phyloP scores from a whole-genome alignment of 805 yeast species.

The Grigorovia yakushimaensis region DNA sequence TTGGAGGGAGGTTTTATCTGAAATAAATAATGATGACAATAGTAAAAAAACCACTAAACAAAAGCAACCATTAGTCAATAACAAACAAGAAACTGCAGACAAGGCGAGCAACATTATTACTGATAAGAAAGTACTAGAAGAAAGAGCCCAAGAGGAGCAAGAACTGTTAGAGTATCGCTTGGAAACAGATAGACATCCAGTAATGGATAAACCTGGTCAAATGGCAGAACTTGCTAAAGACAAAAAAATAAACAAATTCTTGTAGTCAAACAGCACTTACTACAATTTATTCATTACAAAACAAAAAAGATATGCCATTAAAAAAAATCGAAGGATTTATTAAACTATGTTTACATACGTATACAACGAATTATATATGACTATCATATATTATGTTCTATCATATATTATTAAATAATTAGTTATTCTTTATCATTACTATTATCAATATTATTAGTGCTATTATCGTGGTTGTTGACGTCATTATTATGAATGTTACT shows the following conservation, averaged over 20 bases:
- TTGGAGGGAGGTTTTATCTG: slow-evolving; percentile 21
- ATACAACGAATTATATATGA: background rate
- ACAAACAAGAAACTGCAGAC: background rate
- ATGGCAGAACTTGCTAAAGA: slow-evolving; percentile 29
- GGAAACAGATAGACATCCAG: slow-evolving; percentile 28
- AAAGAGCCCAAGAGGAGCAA: slow-evolving; percentile 17
- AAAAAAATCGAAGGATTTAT: too few relatives aligned
- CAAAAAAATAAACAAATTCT: slow-evolving; percentile 30
- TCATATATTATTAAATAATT: background rate
- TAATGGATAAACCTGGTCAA: slow-evolving; percentile 34
- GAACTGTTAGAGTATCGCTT: slow-evolving; percentile 23
- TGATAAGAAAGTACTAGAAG: slow-evolving; percentile 11
- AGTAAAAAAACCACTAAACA: too few relatives aligned
- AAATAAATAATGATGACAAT: slow-evolving; percentile 6
- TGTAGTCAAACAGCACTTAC: slow-evolving; percentile 19
- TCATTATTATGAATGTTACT: background rate
- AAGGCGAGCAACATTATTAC: slow-evolving; percentile 13
- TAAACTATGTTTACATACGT: background rate
- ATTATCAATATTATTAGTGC: background rate
- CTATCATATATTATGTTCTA: background rate
- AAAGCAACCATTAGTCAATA: background rate
- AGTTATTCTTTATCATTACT: background rate
- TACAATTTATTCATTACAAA: too few relatives aligned
- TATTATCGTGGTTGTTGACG: background rate
- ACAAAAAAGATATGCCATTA: too few relatives aligned